phyloP scores from a whole-genome alignment of 2,329 filamentous ascomycete species.

The Cytospora leucostoma region DNA sequence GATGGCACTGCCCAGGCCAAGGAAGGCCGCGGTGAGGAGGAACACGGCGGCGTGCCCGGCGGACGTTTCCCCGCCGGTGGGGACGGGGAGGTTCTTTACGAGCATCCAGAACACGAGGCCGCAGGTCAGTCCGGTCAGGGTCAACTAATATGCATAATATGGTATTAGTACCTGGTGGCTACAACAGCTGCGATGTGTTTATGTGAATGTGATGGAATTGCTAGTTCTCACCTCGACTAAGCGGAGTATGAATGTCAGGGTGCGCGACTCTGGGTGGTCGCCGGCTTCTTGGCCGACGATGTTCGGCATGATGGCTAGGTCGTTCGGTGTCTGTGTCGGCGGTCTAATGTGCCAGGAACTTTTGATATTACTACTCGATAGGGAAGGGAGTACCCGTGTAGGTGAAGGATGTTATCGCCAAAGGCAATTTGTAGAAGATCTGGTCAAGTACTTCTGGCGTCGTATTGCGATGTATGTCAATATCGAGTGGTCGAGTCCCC shows the following conservation, averaged over 20 bases:
- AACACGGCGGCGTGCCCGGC: neutral
- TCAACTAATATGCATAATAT: neutral
- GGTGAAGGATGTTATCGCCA: too few species aligned
- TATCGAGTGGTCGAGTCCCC: neutral
- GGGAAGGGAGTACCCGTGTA: neutral
- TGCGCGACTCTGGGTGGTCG: neutral
- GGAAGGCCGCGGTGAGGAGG: neutral
- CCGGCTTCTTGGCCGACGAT: neutral
- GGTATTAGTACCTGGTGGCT: neutral
- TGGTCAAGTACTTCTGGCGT: neutral
- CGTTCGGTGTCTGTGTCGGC: neutral
- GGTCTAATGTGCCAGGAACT: neutral
- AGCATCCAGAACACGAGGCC: neutral
- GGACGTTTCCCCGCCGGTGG: neutral
- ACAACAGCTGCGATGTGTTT: neutral
- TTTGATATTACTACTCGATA: neutral
- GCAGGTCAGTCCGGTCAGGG: neutral
- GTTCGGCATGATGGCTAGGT: neutral
- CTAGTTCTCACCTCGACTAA: neutral
- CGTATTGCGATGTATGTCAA: neutral
- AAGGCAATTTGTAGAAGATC: neutral
- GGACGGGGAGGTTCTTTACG: neutral
- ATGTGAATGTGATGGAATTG: neutral
- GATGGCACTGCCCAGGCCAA: neutral
- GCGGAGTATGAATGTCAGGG: neutral